phyloP scores from a whole-genome alignment of 768 basidiomycete species.

The Lactarius psammicola region DNA sequence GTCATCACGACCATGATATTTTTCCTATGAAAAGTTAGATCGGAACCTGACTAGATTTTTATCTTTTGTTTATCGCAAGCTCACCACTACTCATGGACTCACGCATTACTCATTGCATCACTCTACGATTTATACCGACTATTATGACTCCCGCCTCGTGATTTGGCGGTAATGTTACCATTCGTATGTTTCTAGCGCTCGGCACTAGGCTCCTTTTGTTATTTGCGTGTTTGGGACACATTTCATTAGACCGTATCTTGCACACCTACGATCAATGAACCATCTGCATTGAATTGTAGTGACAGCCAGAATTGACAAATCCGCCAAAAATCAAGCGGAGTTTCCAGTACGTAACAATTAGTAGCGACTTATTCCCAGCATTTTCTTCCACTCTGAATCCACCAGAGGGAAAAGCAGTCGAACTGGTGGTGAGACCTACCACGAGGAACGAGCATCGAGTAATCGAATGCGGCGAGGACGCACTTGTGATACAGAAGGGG shows the following conservation, averaged over 20 bases:
- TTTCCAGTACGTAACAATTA: neutral
- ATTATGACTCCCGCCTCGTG: neutral
- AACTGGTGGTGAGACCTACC: neutral
- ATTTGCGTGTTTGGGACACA: neutral
- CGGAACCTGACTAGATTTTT: neutral
- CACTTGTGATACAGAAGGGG: neutral
- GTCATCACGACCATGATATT: neutral
- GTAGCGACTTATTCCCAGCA: neutral
- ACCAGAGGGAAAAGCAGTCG: neutral
- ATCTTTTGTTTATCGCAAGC: neutral
- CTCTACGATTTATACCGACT: neutral
- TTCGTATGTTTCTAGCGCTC: neutral
- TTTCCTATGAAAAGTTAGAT: neutral
- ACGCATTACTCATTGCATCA: neutral
- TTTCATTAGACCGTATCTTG: neutral
- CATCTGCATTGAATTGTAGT: neutral
- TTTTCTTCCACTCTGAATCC: neutral
- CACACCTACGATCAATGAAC: neutral
- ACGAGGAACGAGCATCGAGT: neutral
- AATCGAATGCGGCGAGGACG: neutral
- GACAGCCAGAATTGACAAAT: neutral
- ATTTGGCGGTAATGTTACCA: neutral
- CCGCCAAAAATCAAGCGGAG: neutral
- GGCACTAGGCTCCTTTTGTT: neutral
- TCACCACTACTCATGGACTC: conserved; percentile 6